Evolutionary conservation across 495 filamentous ascomycete species (phyloP).

Genomic region (Hypoxylon lenormandii): DNA sequence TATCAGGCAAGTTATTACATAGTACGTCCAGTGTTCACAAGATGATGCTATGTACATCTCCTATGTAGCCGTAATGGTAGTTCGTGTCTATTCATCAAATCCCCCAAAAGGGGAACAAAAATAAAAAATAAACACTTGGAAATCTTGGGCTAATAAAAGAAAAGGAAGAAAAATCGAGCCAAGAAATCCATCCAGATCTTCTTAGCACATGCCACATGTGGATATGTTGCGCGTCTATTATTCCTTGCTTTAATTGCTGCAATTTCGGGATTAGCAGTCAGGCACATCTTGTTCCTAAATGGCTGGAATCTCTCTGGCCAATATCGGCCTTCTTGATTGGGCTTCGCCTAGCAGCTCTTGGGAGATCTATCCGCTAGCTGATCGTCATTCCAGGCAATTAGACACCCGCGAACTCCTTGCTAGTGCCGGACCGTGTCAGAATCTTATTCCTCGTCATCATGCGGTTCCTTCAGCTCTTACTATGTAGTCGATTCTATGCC

Average conservation of each 20-base stretch:
- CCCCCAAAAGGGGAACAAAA: not conserved
- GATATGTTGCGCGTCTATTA: constrained; percentile 43
- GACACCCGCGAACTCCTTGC: constrained; percentile 8
- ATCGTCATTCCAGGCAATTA: constrained; percentile 43
- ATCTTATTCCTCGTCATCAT: too few relatives aligned
- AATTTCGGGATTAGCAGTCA: constrained; percentile 41
- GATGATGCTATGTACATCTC: not conserved
- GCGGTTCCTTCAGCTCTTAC: too few relatives aligned
- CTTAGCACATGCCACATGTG: constrained; percentile 44
- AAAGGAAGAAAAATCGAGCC: constrained; percentile 9
- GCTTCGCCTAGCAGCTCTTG: not conserved
- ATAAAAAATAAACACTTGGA: not conserved
- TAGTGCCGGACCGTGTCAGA: constrained; percentile 8
- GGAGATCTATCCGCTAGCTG: constrained; percentile 37
- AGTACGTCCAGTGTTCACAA: not conserved
- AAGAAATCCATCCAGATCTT: constrained; percentile 41
- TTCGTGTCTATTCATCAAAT: constrained; percentile 2
- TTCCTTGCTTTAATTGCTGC: constrained; percentile 45
- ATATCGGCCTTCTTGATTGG: constrained; percentile 33
- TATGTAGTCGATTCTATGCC: constrained; percentile 4
- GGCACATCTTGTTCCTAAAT: constrained; percentile 30
- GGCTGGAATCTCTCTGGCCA: constrained; percentile 33
- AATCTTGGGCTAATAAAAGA: constrained; percentile 24
- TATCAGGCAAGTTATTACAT: not conserved
- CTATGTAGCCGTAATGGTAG: not conserved